Base-by-base conservation (phyloP, 805 yeast species). In the Ogataea corticis region DNA sequence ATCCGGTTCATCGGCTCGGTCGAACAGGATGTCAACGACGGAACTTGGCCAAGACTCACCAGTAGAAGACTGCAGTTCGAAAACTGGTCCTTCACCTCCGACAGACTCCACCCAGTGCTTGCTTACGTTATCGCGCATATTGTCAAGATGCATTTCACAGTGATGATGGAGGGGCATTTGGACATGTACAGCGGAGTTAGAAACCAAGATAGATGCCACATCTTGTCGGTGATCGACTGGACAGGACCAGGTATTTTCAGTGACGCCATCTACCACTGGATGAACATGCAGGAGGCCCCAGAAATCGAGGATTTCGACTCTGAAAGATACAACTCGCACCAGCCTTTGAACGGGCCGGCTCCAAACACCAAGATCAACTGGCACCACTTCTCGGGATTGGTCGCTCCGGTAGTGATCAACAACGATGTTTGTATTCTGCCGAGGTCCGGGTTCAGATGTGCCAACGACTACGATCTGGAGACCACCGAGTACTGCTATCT, bases 191-290 rank as follows among this genome's bases (percentile, higher is more conserved):
- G 34, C 17, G 51, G 45, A 7, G 34, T 32, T 36, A 55, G 59
- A 59, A 56, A 71, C 39, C 66, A 75, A 0, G 60, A 70, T 27
- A 79, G 83, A 7, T 80, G 82, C 49, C 71, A 75, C 13, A 89
- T 88, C 13, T 77, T 80, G 19, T 85, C 82, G 55, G 80, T 87
- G 46, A 85, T 87, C 87, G 79, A 85, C 58, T 87, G 95, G 95
- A 87, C 97, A 0, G 97, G 97, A 1, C 95, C 97, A 0, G 96
- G 94, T 2, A 77, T 87, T 19, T 91, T 88, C 81, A 88, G 96
- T 0, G 96, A 76, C 46, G 68, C 68, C 3, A 60, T 77, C 9
- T 68, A 77, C 64, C 76, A 75, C 56, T 59, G 77, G 55, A 77
- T 77, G 59, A 47, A 72, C 51, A n/a, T 25, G 12, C 53, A 53